Conservation (phyloP, 2,329 filamentous ascomycete species). For the Pyrenochaeta sp. region DNA sequence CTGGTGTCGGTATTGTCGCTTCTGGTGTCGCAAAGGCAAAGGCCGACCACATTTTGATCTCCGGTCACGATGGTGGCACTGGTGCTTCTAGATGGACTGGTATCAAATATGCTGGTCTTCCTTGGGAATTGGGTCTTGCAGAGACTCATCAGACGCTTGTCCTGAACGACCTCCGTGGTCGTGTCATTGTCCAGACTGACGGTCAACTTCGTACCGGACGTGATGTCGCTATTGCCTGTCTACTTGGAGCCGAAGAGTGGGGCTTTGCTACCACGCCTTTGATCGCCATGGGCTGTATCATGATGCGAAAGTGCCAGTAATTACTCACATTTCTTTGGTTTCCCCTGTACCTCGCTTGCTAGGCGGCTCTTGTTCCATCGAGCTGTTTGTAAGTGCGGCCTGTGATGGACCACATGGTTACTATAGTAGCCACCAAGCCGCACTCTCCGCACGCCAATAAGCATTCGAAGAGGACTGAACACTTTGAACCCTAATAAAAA, state of each 20-base stretch:
- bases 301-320: constrained; percentile 79
- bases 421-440: too few relatives aligned
- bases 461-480: too few relatives aligned
- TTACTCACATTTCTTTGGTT: background rate
- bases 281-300: constrained; percentile 96
- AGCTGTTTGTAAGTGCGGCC: too few relatives aligned
- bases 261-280: constrained; percentile 94
- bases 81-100: constrained; percentile 97
- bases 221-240: constrained; percentile 91
- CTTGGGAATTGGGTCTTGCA: constrained; percentile 95
- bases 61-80: constrained; percentile 95
- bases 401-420: too few relatives aligned
- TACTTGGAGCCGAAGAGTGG: constrained; percentile 98
- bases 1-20: constrained; percentile 95
- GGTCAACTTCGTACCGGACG: constrained; percentile 92
- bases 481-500: too few relatives aligned
- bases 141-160: constrained; percentile 97
- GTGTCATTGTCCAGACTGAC: constrained; percentile 95
- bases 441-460: too few relatives aligned
- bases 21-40: constrained; percentile 98
- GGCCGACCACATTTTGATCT: constrained; percentile 95
- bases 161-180: constrained; percentile 92
- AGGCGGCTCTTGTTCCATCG: too few relatives aligned
- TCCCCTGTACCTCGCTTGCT: background rate
- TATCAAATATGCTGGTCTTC: constrained; percentile 97